Evolutionary conservation across 2,329 filamentous ascomycete species (phyloP).

Genomic region (Graphilbum ipis-grandicollis): DNA sequence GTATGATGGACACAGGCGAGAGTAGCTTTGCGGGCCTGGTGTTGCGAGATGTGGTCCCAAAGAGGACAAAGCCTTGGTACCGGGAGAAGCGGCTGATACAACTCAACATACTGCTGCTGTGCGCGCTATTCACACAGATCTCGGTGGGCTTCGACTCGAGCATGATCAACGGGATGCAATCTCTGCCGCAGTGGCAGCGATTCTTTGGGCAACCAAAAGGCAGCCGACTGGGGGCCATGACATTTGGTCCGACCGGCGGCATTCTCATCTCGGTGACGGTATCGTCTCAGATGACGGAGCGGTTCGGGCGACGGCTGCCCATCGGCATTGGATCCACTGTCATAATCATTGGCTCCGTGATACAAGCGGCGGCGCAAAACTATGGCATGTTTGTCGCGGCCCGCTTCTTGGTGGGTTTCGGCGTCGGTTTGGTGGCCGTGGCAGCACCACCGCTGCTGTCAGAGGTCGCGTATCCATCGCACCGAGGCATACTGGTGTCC

Average conservation of each 20-base stretch:
- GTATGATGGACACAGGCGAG: too few relatives aligned
- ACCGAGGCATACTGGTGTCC: conserved; percentile 57
- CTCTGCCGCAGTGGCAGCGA: conserved; percentile 15
- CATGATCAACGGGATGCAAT: conserved; percentile 21
- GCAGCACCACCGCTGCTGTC: conserved; percentile 5
- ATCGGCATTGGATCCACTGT: conserved; percentile 55
- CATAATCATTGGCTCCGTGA: conserved; percentile 53
- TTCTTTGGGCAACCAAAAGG: conserved; percentile 16
- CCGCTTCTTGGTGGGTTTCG: conserved; percentile 50
- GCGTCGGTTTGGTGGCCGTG: conserved; percentile 27
- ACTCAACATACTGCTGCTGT: conserved; percentile 3
- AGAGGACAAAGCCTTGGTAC: conserved; percentile 9
- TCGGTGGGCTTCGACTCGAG: conserved; percentile 10
- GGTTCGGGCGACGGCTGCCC: conserved; percentile 50
- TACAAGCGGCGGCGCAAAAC: conserved; percentile 51
- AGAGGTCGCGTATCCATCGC: conserved; percentile 61
- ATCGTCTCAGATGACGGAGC: conserved; percentile 24
- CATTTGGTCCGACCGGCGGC: conserved; percentile 14
- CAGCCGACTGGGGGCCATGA: conserved; percentile 13
- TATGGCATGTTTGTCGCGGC: conserved; percentile 51
- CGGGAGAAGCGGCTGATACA: conserved; percentile 7
- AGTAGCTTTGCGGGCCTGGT: conserved; percentile 1
- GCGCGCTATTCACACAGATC: conserved; percentile 1
- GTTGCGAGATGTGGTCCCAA: conserved; percentile 7
- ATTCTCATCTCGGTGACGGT: conserved; percentile 11